Base-by-base conservation (phyloP, 768 basidiomycete genomes). In the Boletus edulis region DNA sequence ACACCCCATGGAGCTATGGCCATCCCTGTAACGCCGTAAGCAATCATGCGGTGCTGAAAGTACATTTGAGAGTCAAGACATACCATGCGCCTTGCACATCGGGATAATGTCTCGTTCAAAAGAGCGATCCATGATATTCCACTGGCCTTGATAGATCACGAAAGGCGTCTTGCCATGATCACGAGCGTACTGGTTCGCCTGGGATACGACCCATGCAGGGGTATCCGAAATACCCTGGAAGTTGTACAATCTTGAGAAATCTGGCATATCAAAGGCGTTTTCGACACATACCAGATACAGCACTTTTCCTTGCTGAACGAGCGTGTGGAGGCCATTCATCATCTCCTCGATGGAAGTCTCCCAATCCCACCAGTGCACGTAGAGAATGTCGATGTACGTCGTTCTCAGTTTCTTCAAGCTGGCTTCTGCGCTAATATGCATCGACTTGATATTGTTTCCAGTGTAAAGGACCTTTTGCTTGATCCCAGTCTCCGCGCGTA, bases 171-270 rank as follows among this genome's bases (percentile, higher is more conserved):
- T 65, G 0, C 72, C 80, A 41, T 82, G 76, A 31, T 73, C 69
- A 1, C 76, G 69, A 13, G 81, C 80, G 49, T 80, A 83, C 49
- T 76, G 73, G 61, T 84, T 82, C 5, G 77, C 78, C 49, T 72
- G 69, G 6, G 76, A 51, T 9, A 81, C 79, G 2, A 81, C 59
- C 79, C 80, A 82, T 0, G 80, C 79, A 0, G 79, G 79, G 2
- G 74, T 66, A 46, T 80, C 73, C 14, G 73, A 74, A 24, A 73
- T 58, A 2, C 76, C 76, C 75, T 76, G 24, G 2, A 29, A 39
- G 11, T 34, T 8, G 22, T 17, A 41, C 18, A 20, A 14, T 20
- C 63, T 13, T 37, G 17, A 49, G 18, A 27, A 18, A 32, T n/a
- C 13, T 9, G n/a, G 5, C 13, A 48, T 27, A 12, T 15, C 14